Base-by-base conservation (phyloP, 176 grass and related monocot species). In the Triticum aestivum region DNA sequence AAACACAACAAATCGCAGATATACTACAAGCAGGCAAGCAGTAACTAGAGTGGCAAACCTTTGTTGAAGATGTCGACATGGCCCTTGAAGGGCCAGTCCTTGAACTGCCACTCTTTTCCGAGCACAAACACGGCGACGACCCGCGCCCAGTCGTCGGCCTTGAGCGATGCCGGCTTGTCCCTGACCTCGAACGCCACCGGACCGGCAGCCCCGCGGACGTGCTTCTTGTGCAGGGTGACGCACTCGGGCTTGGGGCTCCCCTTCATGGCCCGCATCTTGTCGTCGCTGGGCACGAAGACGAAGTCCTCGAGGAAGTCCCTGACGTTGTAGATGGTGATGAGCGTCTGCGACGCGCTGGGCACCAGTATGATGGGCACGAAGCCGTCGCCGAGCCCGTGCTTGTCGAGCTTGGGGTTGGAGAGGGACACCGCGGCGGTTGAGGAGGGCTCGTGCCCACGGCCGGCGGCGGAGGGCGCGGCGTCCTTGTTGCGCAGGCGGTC, bases 41-140 rank as follows among this genome's bases (percentile, higher is more conserved):
- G 26, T 26, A 38, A 52, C 14, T 54, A 33, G 12, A 56, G 30
- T 44, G 45, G 3, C 47, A 84, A 79, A 97, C 95, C 85, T 83
- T 93, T 98, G 85, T 96, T 98, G 82, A 98, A 98, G 78, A 98
- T 94, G 88, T 98, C 92, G 1, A 96, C 90, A 89, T 98, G 96
- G 73, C 91, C 93, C 82, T 94, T 98, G 89, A 95, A 98, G 44
- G 96, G 96, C 96, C 96, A 98, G 11, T 98, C 96, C 82, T 98
- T 98, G 88, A 98, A 98, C 71, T 98, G 96, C 96, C 96, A 94
- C 82, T 98, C 96, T 87, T 98, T 98, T 37, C 96, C 93, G 2
- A 98, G 91, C 61, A 98, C 96, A 85, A 98, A 98, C 80, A 98
- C 90, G 1, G 93, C 89, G 4, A 93, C 87, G 10, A 98, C 96